These are phyloP conservation scores for Umbelopsis sp. DNA, from an alignment of 192 early-diverging fungal genomes.

Conservation along the genomic window DNA sequence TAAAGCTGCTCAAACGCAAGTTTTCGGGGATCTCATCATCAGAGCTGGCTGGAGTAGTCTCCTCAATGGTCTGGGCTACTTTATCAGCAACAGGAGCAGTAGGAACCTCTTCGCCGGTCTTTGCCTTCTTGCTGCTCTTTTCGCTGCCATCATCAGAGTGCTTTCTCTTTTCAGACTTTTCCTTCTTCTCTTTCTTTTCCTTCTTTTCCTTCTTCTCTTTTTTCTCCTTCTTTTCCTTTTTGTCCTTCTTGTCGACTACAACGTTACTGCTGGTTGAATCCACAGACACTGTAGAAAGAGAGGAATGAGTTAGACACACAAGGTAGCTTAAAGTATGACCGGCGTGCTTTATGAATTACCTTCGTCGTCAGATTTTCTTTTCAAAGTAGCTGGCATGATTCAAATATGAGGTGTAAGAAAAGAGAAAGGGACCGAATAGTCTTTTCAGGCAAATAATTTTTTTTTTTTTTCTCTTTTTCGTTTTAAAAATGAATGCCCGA, in stretches of 20 bases:
- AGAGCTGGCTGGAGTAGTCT: constrained; percentile 27
- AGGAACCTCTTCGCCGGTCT: constrained; percentile 36
- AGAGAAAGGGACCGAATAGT: neutral
- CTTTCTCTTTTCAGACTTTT: constrained; percentile 37
- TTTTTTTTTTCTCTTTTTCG: constrained; percentile 13
- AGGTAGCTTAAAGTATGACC: neutral
- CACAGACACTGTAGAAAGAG: neutral
- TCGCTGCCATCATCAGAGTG: constrained; percentile 39
- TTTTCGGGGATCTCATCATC: constrained; percentile 57
- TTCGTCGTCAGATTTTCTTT: constrained; percentile 18
- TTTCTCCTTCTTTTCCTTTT: constrained; percentile 43
- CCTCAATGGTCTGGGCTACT: constrained; percentile 23
- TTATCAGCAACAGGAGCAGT: constrained; percentile 30
- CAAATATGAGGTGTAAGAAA: neutral
- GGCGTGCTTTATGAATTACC: neutral
- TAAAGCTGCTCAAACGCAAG: constrained; percentile 58
- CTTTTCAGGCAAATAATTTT: neutral
- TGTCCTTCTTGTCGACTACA: constrained; percentile 53
- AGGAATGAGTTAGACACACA: neutral
- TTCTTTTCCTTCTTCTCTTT: constrained; percentile 44
- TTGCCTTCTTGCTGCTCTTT: constrained; percentile 54
- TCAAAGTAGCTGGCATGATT: constrained; percentile 13
- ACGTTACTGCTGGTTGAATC: constrained; percentile 16
- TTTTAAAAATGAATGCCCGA: neutral
- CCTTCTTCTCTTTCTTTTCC: constrained; percentile 49